Percentiles rank a stretch among this genome's conserved stretches.
phyloP scores from a whole-genome alignment of 2,329 filamentous ascomycete genomes.

The Curvularia spicifera region DNA sequence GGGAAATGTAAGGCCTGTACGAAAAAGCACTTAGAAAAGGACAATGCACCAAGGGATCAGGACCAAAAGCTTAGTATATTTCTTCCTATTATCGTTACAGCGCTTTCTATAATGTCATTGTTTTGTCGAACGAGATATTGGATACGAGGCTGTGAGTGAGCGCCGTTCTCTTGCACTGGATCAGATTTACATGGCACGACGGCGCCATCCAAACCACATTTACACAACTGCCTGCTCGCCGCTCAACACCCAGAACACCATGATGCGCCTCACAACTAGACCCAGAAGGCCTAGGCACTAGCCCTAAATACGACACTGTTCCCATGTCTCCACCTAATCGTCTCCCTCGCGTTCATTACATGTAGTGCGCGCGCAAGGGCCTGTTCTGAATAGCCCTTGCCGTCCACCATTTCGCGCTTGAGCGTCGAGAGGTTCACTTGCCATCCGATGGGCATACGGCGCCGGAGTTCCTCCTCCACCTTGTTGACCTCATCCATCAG shows the following conservation, averaged over 20 bases:
- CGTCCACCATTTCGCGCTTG: constrained; percentile 88
- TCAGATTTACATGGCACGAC: background rate
- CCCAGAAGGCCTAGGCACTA: constrained; percentile 18
- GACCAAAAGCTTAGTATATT: background rate
- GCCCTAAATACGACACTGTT: constrained; percentile 33
- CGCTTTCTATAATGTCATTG: background rate
- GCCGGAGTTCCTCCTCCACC: constrained; percentile 86
- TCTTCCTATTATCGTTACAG: background rate
- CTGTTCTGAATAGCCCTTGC: constrained; percentile 87
- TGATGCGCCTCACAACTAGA: too few species aligned
- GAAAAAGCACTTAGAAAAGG: background rate
- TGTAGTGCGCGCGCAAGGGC: constrained; percentile 83
- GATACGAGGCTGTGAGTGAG: background rate
- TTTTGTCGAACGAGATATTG: background rate
- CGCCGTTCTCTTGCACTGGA: background rate
- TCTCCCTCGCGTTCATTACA: constrained; percentile 86
- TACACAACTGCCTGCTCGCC: background rate
- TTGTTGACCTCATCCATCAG: constrained; percentile 87
- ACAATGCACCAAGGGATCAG: background rate
- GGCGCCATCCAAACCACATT: background rate
- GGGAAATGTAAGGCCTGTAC: background rate
- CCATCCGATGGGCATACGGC: constrained; percentile 91
- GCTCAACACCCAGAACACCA: background rate
- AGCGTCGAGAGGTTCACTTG: constrained; percentile 88
- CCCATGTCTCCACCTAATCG: constrained; percentile 79